Evolutionary conservation across 306 rosid genomes (phyloP).

Genomic region (Sindora glabra): DNA sequence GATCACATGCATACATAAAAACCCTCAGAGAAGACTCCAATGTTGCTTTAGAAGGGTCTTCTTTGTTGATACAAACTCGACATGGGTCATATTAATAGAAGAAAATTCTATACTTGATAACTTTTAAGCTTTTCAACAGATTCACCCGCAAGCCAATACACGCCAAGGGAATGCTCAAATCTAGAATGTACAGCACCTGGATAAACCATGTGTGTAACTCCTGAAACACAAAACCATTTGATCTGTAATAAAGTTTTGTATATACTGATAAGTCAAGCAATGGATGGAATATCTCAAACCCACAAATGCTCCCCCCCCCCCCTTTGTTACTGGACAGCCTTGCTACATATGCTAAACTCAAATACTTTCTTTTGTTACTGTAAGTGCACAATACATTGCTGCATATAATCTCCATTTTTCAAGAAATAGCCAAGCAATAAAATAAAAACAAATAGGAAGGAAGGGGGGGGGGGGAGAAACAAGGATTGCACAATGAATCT

Average conservation of each 20-base stretch:
- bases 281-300: no score
- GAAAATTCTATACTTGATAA: slow-evolving; percentile 43
- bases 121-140: slow-evolving; percentile 57
- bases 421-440: no score
- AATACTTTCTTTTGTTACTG: no score
- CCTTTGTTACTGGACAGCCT: no score
- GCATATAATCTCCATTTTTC: no score
- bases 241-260: slow-evolving; percentile 4
- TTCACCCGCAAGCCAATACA: slow-evolving; percentile 88
- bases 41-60: neutral
- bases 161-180: slow-evolving; percentile 95
- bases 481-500: neutral
- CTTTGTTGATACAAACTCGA: no score
- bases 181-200: slow-evolving; percentile 94
- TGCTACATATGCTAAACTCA: no score
- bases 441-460: no score
- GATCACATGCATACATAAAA: slow-evolving; percentile 9
- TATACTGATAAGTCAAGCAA: neutral
- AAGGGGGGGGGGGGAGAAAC: no score
- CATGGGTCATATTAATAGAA: neutral
- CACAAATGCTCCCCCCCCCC: no score
- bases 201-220: slow-evolving; percentile 68
- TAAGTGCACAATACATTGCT: no score
- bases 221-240: slow-evolving; percentile 39
- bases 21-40: neutral